phyloP scores from a whole-genome alignment of 768 basidiomycete genomes.

The Russula earlei region DNA sequence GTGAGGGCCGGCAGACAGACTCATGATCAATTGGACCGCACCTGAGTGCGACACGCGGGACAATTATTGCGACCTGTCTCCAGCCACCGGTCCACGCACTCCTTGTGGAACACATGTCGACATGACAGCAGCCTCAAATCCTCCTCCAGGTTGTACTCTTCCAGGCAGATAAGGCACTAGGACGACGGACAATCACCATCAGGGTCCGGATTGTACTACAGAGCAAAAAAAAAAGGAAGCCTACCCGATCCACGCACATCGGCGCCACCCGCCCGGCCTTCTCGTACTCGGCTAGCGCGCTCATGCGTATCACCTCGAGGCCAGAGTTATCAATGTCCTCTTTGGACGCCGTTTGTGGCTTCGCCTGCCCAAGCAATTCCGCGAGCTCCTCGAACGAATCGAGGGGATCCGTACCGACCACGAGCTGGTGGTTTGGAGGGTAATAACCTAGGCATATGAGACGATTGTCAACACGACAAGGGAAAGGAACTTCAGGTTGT shows the following conservation, averaged over 20 bases:
- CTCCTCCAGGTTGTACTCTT: constrained; percentile 73
- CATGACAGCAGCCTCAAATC: constrained; percentile 75
- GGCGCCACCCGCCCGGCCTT: constrained; percentile 30
- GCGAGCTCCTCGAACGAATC: constrained; percentile 82
- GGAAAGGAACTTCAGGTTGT: background rate
- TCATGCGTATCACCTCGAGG: constrained; percentile 56
- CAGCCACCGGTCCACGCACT: constrained; percentile 56
- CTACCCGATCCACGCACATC: constrained; percentile 74
- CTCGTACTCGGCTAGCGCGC: constrained; percentile 39
- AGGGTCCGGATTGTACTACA: background rate
- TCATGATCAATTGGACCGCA: constrained; percentile 23
- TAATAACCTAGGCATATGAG: constrained; percentile 61
- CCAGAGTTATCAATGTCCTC: constrained; percentile 83
- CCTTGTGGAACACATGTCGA: constrained; percentile 83
- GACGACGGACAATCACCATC: no score
- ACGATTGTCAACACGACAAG: background rate
- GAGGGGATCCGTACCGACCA: constrained; percentile 63
- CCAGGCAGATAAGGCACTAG: constrained; percentile 78
- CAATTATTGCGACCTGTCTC: constrained; percentile 71
- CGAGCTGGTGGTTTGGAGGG: constrained; percentile 80
- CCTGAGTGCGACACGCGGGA: constrained; percentile 80
- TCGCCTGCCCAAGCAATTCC: constrained; percentile 72
- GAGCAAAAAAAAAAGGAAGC: constrained; percentile 23
- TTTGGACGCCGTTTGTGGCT: constrained; percentile 71
- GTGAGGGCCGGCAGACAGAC: no score